Conservation (phyloP, 139 green algal genomes). For the Spirogloea muscicola region DNA sequence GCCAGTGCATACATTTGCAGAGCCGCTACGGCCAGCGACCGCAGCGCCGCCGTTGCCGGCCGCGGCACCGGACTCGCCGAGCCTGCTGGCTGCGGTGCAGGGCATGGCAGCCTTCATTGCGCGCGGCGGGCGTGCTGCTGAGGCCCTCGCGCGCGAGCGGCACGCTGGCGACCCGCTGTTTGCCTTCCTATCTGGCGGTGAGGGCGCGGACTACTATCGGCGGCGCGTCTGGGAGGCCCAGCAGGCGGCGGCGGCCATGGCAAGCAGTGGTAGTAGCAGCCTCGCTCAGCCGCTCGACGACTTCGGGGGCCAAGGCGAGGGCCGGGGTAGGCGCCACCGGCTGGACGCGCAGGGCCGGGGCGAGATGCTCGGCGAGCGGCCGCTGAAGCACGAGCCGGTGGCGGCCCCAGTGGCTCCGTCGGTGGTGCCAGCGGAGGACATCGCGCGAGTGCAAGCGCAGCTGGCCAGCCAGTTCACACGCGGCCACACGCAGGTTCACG, state of each 20-base stretch:
- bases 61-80: not conserved
- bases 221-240: constrained; percentile 23
- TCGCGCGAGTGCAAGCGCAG: constrained; percentile 1
- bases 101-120: constrained; percentile 35
- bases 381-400: not conserved
- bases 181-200: constrained; percentile 22
- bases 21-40: not conserved
- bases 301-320: not conserved
- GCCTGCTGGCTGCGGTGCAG: not conserved
- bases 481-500: no score
- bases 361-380: constrained; percentile 27
- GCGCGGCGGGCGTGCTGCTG: not conserved
- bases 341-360: constrained; percentile 13
- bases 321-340: not conserved
- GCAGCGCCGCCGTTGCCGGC: no score
- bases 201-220: constrained; percentile 22
- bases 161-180: constrained; percentile 9
- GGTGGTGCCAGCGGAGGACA: constrained; percentile 9
- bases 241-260: constrained; percentile 12
- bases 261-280: no score
- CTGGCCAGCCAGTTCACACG: constrained; percentile 10
- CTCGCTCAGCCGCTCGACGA: no score
- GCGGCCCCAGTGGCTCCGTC: not conserved
- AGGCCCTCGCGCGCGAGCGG: constrained; percentile 12
- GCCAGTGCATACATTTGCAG: constrained; percentile 12